These are phyloP conservation scores for Leptomonas seymouri DNA, from an alignment of 208 protist genomes.

Conservation along the genomic window DNA sequence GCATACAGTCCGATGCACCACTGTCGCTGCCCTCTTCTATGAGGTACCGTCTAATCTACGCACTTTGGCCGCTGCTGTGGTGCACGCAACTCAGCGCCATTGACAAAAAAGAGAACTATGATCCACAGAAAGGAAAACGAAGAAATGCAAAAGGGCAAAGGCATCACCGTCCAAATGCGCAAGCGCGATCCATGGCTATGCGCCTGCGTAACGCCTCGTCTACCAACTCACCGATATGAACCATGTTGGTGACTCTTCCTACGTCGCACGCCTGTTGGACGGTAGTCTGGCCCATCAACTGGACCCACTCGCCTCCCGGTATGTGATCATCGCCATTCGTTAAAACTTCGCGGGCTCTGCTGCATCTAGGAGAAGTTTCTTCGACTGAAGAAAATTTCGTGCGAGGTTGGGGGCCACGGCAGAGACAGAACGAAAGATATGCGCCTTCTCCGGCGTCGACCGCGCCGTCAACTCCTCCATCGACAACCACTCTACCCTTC, in stretches of 20 bases:
- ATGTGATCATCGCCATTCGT: background rate
- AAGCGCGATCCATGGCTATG: too few relatives aligned
- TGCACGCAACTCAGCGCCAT: background rate
- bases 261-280: too few relatives aligned
- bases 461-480: conserved; percentile 32
- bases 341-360: conserved; percentile 21
- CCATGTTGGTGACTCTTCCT: too few relatives aligned
- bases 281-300: too few relatives aligned
- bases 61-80: background rate
- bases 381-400: conserved; percentile 37
- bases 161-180: too few relatives aligned
- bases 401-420: conserved; percentile 46
- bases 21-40: too few relatives aligned
- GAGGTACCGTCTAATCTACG: too few relatives aligned
- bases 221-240: too few relatives aligned
- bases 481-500: conserved; percentile 53
- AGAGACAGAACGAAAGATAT: conserved; percentile 62
- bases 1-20: too few relatives aligned
- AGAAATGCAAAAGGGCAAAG: background rate
- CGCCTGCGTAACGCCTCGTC: too few relatives aligned
- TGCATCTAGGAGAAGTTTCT: background rate
- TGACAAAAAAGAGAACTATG: background rate
- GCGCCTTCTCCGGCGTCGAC: conserved; percentile 52
- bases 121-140: background rate
- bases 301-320: too few relatives aligned